Base-by-base conservation (phyloP, 2,329 filamentous ascomycete genomes). In the Cytospora piceae region DNA sequence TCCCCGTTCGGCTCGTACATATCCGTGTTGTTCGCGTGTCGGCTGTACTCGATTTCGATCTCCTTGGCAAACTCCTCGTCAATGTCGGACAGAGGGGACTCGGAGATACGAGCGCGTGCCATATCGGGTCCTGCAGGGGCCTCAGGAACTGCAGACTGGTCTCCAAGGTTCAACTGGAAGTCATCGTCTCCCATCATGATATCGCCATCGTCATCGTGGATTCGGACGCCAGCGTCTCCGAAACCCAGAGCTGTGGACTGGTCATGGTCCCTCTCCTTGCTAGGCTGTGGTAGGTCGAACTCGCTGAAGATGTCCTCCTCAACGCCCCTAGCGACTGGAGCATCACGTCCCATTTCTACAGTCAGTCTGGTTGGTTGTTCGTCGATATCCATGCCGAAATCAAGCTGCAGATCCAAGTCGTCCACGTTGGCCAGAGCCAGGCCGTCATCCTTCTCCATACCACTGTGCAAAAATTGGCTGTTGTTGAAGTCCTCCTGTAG, bases 311-410 rank as follows among this genome's bases (percentile, higher is more conserved):
- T 86, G 70, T 91, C 88, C 49, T 92, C 89, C 69, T 92, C 91
- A 24, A 89, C 78, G 2, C 87, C 81, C 55, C 86, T 83, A 29
- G 90, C 82, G 20, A 86, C 83, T 5, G 91, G 89, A 24, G 91
- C 94, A 71, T 96, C 90, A 88, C 94, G 91, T 73, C 94, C 95
- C 71, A 93, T 84, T 88, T 99, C 95, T 66, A 97, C 89, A 73
- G 89, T 95, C 67, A 80, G 79, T 69, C 77, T 75, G 66, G 71
- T 75, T 24, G 78, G 85, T 39, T 85, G 87, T 67, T 93, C 85
- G 70, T 93, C 90, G 39, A 93, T 81, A 70, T 88, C 89, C 68
- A 95, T 82, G 71, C 90, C 90, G 71, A 94, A 88, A 72, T 93
- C 90, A 63, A 94, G 80, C 69, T 91, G 86, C 32, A 93, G 82